Conservation (phyloP, 2,329 filamentous ascomycete species). For the Cordyceps fumosorosea region DNA sequence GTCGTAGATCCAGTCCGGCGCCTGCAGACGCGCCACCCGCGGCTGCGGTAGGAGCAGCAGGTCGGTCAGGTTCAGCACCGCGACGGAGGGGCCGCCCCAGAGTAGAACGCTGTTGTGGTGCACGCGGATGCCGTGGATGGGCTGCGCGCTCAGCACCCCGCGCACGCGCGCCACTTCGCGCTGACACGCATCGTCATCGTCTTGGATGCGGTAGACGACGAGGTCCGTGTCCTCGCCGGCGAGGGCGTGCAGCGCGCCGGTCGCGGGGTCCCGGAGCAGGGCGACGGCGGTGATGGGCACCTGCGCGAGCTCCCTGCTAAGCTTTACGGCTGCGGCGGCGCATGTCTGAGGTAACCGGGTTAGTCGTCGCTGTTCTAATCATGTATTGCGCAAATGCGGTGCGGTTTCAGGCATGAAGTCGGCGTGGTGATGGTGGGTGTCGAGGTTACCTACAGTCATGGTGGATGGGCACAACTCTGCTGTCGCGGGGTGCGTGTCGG, state of each 20-base stretch:
- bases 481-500: not conserved
- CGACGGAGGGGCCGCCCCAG: slow-evolving; percentile 65
- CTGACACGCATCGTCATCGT: slow-evolving; percentile 19
- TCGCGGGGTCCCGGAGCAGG: slow-evolving; percentile 34
- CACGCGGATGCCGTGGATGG: slow-evolving; percentile 66
- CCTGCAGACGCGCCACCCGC: slow-evolving; percentile 33
- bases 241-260: slow-evolving; percentile 31
- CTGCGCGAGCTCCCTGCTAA: slow-evolving; percentile 34
- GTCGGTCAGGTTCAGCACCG: slow-evolving; percentile 10
- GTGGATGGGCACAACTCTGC: slow-evolving; percentile 4
- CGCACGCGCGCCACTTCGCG: slow-evolving; percentile 31
- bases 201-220: slow-evolving; percentile 41
- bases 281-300: slow-evolving; percentile 55
- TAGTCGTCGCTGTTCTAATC: not conserved
- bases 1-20: slow-evolving; percentile 74
- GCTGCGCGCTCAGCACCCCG: slow-evolving; percentile 57
- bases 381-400: too few species aligned
- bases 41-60: too few species aligned
- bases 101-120: slow-evolving; percentile 41
- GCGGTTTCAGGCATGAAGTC: too few species aligned
- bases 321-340: slow-evolving; percentile 3
- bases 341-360: not conserved
- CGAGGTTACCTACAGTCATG: not conserved
- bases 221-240: slow-evolving; percentile 55
- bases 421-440: not conserved